These are phyloP conservation scores for Epichloe uncinata DNA, from an alignment of 2,329 filamentous ascomycete species.

Conservation along the genomic window DNA sequence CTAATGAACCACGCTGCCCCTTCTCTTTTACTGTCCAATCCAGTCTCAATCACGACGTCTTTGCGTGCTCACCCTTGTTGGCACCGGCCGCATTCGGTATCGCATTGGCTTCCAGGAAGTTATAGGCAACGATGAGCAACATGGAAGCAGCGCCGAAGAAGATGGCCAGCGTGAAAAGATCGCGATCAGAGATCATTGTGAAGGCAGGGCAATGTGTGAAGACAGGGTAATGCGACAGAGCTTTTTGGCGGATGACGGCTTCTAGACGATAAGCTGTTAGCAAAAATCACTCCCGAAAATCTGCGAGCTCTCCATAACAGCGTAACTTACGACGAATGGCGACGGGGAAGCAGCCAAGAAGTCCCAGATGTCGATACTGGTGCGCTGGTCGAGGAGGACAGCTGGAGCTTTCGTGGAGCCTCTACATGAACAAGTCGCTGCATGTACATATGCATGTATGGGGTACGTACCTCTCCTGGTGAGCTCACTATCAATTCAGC, in stretches of 20 bases:
- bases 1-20: background rate
- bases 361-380: background rate
- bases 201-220: slow-evolving; percentile 21
- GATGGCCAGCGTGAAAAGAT: slow-evolving; percentile 83
- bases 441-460: background rate
- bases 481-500: too few species aligned
- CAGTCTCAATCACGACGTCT: slow-evolving; percentile 1
- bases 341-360: background rate
- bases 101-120: slow-evolving; percentile 91
- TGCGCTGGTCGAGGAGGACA: slow-evolving; percentile 8
- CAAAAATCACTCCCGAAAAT: background rate
- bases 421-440: background rate
- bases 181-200: slow-evolving; percentile 87
- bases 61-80: background rate
- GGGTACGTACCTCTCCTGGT: background rate
- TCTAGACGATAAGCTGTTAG: slow-evolving; percentile 1
- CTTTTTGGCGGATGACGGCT: background rate
- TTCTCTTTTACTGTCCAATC: background rate
- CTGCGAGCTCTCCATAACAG: accelerated
- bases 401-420: slow-evolving; percentile 8
- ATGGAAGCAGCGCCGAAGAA: slow-evolving; percentile 84
- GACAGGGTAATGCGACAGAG: slow-evolving; percentile 4
- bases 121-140: slow-evolving; percentile 87
- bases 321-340: background rate
- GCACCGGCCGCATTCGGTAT: slow-evolving; percentile 6